Evolutionary conservation across 768 basidiomycete species (phyloP).

Genomic region (Mycena galericulata): DNA sequence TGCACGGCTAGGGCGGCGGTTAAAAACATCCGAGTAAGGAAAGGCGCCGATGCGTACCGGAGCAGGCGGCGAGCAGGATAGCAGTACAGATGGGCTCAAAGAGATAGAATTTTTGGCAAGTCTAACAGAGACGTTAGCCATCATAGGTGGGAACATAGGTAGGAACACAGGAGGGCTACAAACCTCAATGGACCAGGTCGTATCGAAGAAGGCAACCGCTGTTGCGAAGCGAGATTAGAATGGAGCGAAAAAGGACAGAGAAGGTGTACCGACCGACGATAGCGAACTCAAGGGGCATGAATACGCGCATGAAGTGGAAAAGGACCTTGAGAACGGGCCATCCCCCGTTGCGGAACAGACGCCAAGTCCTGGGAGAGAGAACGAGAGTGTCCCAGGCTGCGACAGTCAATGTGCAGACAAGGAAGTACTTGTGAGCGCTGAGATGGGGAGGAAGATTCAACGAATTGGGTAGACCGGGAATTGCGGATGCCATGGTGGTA

Average conservation of each 20-base stretch:
- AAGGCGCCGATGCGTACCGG: conserved; percentile 51
- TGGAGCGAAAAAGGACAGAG: background rate
- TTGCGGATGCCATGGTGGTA: background rate
- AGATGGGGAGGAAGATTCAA: conserved; percentile 84
- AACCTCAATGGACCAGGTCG: conserved; percentile 69
- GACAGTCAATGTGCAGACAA: conserved; percentile 90
- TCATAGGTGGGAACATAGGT: conserved; percentile 14
- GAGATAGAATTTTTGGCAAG: conserved; percentile 79
- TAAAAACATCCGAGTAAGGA: conserved; percentile 7
- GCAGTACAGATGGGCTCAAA: conserved; percentile 92
- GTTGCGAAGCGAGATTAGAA: conserved; percentile 14
- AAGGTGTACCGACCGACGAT: conserved; percentile 66
- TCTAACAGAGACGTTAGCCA: conserved; percentile 44
- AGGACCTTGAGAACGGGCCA: conserved; percentile 86
- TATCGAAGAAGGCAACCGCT: conserved; percentile 90
- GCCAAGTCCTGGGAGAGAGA: conserved; percentile 82
- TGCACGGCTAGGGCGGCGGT: conserved; percentile 65
- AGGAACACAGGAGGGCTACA: conserved; percentile 35
- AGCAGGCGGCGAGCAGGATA: conserved; percentile 79
- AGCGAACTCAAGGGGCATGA: conserved; percentile 85
- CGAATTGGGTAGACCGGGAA: conserved; percentile 65
- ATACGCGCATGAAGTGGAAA: conserved; percentile 78
- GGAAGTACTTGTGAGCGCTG: conserved; percentile 89
- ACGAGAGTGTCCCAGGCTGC: conserved; percentile 93
- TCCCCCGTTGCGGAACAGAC: conserved; percentile 68